Evolutionary conservation across 768 basidiomycete genomes (phyloP).

Genomic region (Mycena albidolilacea): DNA sequence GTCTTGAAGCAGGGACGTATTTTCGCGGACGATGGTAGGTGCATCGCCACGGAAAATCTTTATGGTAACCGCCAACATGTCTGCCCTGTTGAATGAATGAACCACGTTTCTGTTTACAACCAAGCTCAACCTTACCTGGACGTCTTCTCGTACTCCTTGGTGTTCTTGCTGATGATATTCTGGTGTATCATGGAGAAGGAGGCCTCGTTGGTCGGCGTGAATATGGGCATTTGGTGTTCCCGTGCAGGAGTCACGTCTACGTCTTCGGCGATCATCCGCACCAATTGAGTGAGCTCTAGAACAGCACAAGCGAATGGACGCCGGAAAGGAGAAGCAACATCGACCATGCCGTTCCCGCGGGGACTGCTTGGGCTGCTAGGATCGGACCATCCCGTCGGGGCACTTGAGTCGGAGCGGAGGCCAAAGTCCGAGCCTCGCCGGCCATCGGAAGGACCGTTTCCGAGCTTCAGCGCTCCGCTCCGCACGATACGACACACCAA

Average conservation of each 20-base stretch:
- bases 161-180: conserved; percentile 87
- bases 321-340: conserved; percentile 70
- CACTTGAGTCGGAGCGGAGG: conserved; percentile 28
- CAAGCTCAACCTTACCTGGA: conserved; percentile 67
- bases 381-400: conserved; percentile 22
- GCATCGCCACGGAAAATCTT: conserved; percentile 91
- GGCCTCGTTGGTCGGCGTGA: conserved; percentile 84
- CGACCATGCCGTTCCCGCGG: conserved; percentile 48
- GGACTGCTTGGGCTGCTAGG: conserved; percentile 38
- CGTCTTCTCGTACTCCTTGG: conserved; percentile 87
- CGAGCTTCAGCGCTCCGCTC: conserved; percentile 88
- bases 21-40: conserved; percentile 82
- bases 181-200: conserved; percentile 96
- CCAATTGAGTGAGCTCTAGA: conserved; percentile 84
- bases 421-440: conserved; percentile 66
- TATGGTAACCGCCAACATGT: conserved; percentile 86
- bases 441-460: conserved; percentile 59
- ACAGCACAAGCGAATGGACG: conserved; percentile 98
- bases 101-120: conserved; percentile 4
- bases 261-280: conserved; percentile 76
- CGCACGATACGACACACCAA: conserved; percentile 93
- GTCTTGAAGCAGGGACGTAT: conserved; percentile 86
- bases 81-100: conserved; percentile 70
- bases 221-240: conserved; percentile 93
- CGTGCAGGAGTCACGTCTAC: conserved; percentile 73